Evolutionary conservation across 2,329 filamentous ascomycete genomes (phyloP).

Genomic region (Aspergillus candidus): DNA sequence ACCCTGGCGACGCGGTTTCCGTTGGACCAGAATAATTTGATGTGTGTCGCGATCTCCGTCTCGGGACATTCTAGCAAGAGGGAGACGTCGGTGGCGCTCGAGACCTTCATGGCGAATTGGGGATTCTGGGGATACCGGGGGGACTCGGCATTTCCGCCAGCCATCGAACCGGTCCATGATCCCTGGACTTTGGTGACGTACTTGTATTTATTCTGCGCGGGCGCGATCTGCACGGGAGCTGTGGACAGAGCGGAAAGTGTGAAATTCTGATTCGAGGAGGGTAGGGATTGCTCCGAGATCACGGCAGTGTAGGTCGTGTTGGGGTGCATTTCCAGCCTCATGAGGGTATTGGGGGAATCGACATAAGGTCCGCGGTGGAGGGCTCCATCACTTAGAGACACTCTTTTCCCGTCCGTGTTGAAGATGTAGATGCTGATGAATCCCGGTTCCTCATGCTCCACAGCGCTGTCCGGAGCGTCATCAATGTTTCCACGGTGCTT

Average conservation of each 20-base stretch:
- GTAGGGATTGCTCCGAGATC: slow-evolving; percentile 71
- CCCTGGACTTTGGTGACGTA: slow-evolving; percentile 55
- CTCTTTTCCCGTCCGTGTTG: slow-evolving; percentile 60
- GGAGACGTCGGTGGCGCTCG: slow-evolving; percentile 57
- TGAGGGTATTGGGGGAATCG: slow-evolving; percentile 85
- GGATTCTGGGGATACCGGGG: slow-evolving; percentile 78
- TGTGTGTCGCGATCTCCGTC: slow-evolving; percentile 67
- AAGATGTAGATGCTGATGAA: slow-evolving; percentile 88
- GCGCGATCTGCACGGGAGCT: slow-evolving; percentile 53
- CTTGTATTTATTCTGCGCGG: slow-evolving; percentile 56
- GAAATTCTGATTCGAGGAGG: slow-evolving; percentile 70
- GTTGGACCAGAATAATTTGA: slow-evolving; percentile 74
- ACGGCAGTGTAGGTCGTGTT: slow-evolving; percentile 56
- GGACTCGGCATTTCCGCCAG: slow-evolving; percentile 76
- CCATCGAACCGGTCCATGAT: slow-evolving; percentile 70
- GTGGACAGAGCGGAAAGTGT: slow-evolving; percentile 78
- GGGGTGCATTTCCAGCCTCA: slow-evolving; percentile 61
- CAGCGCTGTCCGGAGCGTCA: slow-evolving; percentile 1
- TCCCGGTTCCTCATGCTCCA: slow-evolving; percentile 52
- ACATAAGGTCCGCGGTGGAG: slow-evolving; percentile 77
- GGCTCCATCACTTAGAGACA: slow-evolving; percentile 67
- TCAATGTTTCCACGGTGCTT: slow-evolving; percentile 22
- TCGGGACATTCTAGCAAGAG: slow-evolving; percentile 66
- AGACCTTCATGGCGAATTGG: slow-evolving; percentile 63
- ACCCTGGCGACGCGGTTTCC: slow-evolving; percentile 66